Evolutionary conservation across 208 protist genomes (phyloP).

Genomic region (Leishmania tarentolae): DNA sequence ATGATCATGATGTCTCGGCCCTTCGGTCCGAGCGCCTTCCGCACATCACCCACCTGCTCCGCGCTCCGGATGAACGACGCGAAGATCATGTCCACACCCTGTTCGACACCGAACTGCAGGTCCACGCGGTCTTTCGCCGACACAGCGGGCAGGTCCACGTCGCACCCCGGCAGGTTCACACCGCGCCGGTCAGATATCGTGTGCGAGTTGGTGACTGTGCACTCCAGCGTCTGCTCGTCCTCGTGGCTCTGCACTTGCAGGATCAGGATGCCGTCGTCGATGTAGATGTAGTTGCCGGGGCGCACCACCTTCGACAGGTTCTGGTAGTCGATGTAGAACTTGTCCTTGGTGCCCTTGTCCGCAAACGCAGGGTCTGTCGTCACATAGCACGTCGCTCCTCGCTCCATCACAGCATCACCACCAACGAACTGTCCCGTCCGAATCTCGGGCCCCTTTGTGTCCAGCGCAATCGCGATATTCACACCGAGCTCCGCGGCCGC

Average conservation of each 20-base stretch:
- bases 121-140: slow-evolving; percentile 94
- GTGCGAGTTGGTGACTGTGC: slow-evolving; percentile 82
- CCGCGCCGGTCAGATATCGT: slow-evolving; percentile 85
- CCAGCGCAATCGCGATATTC: slow-evolving; percentile 95
- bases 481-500: slow-evolving; percentile 85
- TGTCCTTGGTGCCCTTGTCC: slow-evolving; percentile 76
- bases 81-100: slow-evolving; percentile 98
- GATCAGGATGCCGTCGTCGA: slow-evolving; percentile 97
- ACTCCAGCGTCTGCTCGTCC: slow-evolving; percentile 76
- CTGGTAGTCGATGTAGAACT: slow-evolving; percentile 94
- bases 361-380: slow-evolving; percentile 89
- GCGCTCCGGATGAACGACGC: slow-evolving; percentile 98
- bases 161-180: slow-evolving; percentile 88
- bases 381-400: slow-evolving; percentile 83
- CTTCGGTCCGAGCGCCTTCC: slow-evolving; percentile 86
- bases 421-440: slow-evolving; percentile 92
- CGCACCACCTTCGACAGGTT: slow-evolving; percentile 82
- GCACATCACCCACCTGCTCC: slow-evolving; percentile 94
- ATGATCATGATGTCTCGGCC: slow-evolving; percentile 96
- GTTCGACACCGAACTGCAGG: slow-evolving; percentile 94
- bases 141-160: slow-evolving; percentile 88
- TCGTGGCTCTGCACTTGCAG: slow-evolving; percentile 83
- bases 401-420: slow-evolving; percentile 64
- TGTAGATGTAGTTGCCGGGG: slow-evolving; percentile 90
- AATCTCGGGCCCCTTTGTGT: slow-evolving; percentile 98